Base-by-base conservation (phyloP, 106 monocot species). In the Dendrobium officinale region DNA sequence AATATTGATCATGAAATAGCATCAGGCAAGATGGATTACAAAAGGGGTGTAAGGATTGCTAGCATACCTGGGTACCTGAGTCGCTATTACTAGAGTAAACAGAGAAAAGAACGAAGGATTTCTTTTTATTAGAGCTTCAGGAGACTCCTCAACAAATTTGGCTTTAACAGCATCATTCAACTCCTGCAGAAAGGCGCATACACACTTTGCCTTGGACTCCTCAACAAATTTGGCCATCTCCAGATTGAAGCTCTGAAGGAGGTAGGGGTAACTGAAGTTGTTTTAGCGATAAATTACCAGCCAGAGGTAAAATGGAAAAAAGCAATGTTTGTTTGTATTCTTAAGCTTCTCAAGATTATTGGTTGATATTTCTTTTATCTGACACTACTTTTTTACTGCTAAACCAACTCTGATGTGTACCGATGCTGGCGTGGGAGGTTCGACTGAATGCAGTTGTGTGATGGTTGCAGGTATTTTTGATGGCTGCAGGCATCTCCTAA, bases 111-210 rank as follows among this genome's bases (percentile, higher is more conserved):
- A 97, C 7, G 90, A 92, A 84, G 94, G 86, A 55, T 90, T 92
- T 67, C 85, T 89, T 78, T 95, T 95, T 75, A 99, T 95, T 47
- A 99, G 87, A 2, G 81, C 82, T 55, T 89, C 89, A 54, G 95
- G 93, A 82, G 85, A 86, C 82, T 95, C 98, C 84, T 99, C 95
- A 10, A 99, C 84, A 81, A 95, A 99, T 77, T 99, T 99, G 66
- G 89, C 92, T 73, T 93, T 95, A 66, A 99, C 98, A 81, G 98
- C 92, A 90, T 99, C 98, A 87, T 99, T 99, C 66, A 99, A 84
- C 84, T 99, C 98, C 83, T 95, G 95, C 68, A 99, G 79, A 83
- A 95, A 93, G n/a, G 93, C 82, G 56, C 95, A 90, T 33, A 99
- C 91, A 55, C 88, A 95, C 86, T 99, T 99, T 49, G 98, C 98